Conservation (phyloP, 225 moss, liverwort and hornwort genomes). For the Straminergon stramineum region DNA sequence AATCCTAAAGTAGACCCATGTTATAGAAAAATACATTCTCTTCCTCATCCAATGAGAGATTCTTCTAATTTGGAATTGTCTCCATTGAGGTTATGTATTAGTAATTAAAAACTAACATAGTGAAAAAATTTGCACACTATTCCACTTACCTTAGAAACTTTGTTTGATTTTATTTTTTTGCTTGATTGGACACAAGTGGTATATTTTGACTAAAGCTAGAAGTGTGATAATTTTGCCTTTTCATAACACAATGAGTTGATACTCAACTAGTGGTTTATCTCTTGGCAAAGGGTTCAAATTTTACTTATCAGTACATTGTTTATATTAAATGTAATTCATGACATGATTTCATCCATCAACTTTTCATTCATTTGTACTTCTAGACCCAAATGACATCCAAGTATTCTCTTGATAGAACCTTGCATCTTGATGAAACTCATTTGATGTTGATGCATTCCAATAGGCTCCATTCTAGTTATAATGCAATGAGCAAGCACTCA, state of each 20-base stretch:
- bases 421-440: neutral
- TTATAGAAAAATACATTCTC: neutral
- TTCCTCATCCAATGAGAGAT: neutral
- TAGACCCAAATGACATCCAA: neutral
- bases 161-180: neutral
- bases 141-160: neutral
- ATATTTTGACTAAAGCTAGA: too few species aligned
- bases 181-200: neutral
- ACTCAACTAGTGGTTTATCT: neutral
- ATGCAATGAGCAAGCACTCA: too few species aligned
- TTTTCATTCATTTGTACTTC: too few species aligned
- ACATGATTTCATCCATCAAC: neutral
- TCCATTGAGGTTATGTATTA: neutral
- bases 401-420: neutral
- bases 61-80: neutral
- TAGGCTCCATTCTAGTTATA: too few species aligned
- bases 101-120: neutral
- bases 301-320: neutral
- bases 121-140: neutral
- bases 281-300: neutral
- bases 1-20: accelerated
- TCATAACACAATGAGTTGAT: neutral
- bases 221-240: neutral
- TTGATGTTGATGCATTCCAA: neutral
- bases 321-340: too few species aligned